Base-by-base conservation (phyloP, 208 protist species). In the Leishmania major region DNA sequence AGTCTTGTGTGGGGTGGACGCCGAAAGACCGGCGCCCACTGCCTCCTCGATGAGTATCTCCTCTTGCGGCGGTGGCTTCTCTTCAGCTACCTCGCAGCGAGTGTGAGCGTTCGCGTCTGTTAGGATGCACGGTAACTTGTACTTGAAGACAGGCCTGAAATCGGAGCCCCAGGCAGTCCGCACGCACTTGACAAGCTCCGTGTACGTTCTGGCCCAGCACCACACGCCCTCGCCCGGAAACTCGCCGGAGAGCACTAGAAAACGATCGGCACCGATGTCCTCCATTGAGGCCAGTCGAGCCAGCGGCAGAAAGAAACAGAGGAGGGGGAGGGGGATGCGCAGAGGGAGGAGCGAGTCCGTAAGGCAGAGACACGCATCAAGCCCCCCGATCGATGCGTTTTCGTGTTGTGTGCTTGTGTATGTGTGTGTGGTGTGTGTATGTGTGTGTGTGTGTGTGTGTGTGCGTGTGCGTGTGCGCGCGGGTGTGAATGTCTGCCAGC, bases 201-300 rank as follows among this genome's bases (percentile, higher is more conserved):
- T 57, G n/a, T 79, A 79, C 10, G 76, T 57, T 49, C 11, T 69
- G 11, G 76, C 76, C 62, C 76, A 79, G 60, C 59, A 79, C 76
- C 76, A 79, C 8, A 79, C 76, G 11, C 76, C 76, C 64, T 79
- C 76, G 35, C 76, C 76, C 59, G 76, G 76, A n/a, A 62, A 79
- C 49, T 51, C 76, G 31, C 76, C 76, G 62, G 31, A 69, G 59
- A 79, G 76, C 19, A 79, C 28, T n/a, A 70, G 76, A 40, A 79
- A 79, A n/a, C 76, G 76, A 55, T 79, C 45, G 3, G 22, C n/a
- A 28, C 53, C 62, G 4, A 62, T 43, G 31, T 22, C 49, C 72
- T 5, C 28, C 72, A 76, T 76, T 1, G 1, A 72, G 43, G 13
- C 6, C n/a, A 1, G 37, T 28, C 22, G 19, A 72, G 31, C 22